These are phyloP conservation scores for Diaporthe australafricana DNA, from an alignment of 2,329 filamentous ascomycete species.

Conservation along the genomic window DNA sequence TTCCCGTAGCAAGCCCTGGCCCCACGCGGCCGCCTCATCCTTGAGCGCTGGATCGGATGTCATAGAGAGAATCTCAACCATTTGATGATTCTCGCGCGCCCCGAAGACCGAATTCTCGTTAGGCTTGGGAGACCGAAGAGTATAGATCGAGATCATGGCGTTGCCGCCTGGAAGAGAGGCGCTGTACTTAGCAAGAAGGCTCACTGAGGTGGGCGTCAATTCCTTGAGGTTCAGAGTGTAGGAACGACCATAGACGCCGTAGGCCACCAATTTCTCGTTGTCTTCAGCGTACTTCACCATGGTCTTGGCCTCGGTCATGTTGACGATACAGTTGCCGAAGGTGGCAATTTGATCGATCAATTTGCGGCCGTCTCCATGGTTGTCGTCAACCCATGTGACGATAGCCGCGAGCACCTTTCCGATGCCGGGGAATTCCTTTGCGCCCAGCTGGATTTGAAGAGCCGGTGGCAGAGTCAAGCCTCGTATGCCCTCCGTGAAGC, in stretches of 20 bases:
- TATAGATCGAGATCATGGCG: conserved; percentile 28
- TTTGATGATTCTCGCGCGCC: conserved; percentile 13
- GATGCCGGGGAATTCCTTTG: no score
- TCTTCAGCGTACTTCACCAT: conserved; percentile 21
- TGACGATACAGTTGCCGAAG: no score
- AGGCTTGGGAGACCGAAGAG: conserved; percentile 1
- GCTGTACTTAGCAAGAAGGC: conserved; percentile 3
- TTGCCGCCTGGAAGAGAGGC: conserved; percentile 4
- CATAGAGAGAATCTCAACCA: conserved; percentile 29
- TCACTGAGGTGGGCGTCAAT: conserved; percentile 10
- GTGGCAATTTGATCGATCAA: no score
- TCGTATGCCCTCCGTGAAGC: no score
- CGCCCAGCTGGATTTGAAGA: no score
- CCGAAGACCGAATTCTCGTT: conserved; percentile 23
- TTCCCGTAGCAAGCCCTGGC: conserved; percentile 40
- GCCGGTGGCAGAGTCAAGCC: no score
- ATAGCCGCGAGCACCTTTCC: no score
- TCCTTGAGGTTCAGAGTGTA: not conserved
- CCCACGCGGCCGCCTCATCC: conserved; percentile 13
- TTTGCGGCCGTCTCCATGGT: no score
- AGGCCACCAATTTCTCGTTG: conserved; percentile 29
- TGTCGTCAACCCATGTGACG: no score
- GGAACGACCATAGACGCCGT: conserved; percentile 23
- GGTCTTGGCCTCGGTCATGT: no score
- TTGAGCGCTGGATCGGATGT: conserved; percentile 27